Conservation (phyloP, 805 yeast species). For the Candida quercuum region DNA sequence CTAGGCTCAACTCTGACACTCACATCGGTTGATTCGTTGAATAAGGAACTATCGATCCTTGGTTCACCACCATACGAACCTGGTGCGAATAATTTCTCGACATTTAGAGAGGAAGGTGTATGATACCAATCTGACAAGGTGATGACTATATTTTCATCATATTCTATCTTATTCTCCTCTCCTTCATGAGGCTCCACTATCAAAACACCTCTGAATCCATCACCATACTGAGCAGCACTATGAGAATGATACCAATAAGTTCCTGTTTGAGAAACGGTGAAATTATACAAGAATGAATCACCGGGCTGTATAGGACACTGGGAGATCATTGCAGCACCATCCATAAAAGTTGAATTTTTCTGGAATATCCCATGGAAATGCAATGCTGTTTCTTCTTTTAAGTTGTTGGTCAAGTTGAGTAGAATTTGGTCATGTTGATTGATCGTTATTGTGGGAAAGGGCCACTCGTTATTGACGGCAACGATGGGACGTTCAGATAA, state of each 20-base stretch:
- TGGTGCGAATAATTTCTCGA: slow-evolving; percentile 34
- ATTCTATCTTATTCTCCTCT: slow-evolving; percentile 21
- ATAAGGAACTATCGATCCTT: slow-evolving; percentile 37
- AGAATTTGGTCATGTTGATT: slow-evolving; percentile 37
- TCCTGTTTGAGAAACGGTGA: slow-evolving; percentile 82
- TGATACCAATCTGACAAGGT: slow-evolving; percentile 48
- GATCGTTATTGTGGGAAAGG: slow-evolving; percentile 43
- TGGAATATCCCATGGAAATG: slow-evolving; percentile 75
- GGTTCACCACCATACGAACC: slow-evolving; percentile 43
- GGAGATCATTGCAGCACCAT: slow-evolving; percentile 83
- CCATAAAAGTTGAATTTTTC: slow-evolving; percentile 70
- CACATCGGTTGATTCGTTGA: slow-evolving; percentile 44
- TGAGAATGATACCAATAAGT: slow-evolving; percentile 98
- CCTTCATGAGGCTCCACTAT: slow-evolving; percentile 31
- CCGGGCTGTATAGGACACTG: slow-evolving; percentile 93
- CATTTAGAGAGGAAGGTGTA: slow-evolving; percentile 29
- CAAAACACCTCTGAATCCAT: slow-evolving; percentile 57
- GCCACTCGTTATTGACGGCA: slow-evolving; percentile 51
- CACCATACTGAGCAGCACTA: slow-evolving; percentile 84
- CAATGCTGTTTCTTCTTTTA: slow-evolving; percentile 43
- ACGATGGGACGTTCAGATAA: slow-evolving; percentile 42
- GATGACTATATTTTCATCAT: slow-evolving; percentile 42
- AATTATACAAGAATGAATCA: slow-evolving; percentile 72
- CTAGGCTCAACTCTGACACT: slow-evolving; percentile 36
- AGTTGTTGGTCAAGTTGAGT: slow-evolving; percentile 33